Conservation (phyloP, 345 rosid species). For the Cochlearia excelsa region DNA sequence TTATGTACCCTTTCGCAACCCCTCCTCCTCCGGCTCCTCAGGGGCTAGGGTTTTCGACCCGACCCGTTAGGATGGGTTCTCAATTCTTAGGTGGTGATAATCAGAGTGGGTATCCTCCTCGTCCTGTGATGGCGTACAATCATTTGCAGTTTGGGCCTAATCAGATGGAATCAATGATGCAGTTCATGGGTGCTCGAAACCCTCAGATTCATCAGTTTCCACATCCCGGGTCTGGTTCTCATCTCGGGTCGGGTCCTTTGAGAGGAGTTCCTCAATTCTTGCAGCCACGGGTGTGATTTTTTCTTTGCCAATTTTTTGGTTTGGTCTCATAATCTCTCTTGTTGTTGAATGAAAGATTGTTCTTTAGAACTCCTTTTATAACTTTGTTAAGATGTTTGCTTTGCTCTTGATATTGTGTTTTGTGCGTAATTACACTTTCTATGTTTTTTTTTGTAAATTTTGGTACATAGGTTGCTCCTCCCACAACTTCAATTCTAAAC, state of each 20-base stretch:
- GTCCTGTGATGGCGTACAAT: slow-evolving; percentile 29
- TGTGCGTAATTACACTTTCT: slow-evolving; percentile 2
- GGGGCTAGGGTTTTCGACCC: slow-evolving; percentile 62
- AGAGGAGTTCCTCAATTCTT: slow-evolving; percentile 41
- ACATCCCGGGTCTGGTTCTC: slow-evolving; percentile 23
- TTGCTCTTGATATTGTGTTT: slow-evolving; percentile 3
- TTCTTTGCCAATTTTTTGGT: neutral
- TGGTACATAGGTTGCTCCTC: slow-evolving; percentile 48
- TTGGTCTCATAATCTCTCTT: slow-evolving; percentile 2
- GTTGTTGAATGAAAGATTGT: slow-evolving; percentile 1
- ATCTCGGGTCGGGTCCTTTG: slow-evolving; percentile 35
- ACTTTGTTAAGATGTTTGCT: neutral
- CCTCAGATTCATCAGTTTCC: slow-evolving; percentile 35
- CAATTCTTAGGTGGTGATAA: slow-evolving; percentile 31
- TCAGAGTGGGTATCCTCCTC: slow-evolving; percentile 35
- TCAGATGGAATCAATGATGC: slow-evolving; percentile 37
- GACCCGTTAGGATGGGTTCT: slow-evolving; percentile 37
- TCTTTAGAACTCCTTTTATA: neutral
- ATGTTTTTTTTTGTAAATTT: slow-evolving; percentile 13
- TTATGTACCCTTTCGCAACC: slow-evolving; percentile 44
- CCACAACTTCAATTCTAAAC: slow-evolving; percentile 52
- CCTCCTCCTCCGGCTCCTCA: slow-evolving; percentile 38
- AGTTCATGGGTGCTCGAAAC: slow-evolving; percentile 32
- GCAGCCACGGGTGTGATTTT: neutral
- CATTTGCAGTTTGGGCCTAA: slow-evolving; percentile 22